Conservation (phyloP, 1,284 basidiomycete species). For the Pisolithus thermaeus region DNA sequence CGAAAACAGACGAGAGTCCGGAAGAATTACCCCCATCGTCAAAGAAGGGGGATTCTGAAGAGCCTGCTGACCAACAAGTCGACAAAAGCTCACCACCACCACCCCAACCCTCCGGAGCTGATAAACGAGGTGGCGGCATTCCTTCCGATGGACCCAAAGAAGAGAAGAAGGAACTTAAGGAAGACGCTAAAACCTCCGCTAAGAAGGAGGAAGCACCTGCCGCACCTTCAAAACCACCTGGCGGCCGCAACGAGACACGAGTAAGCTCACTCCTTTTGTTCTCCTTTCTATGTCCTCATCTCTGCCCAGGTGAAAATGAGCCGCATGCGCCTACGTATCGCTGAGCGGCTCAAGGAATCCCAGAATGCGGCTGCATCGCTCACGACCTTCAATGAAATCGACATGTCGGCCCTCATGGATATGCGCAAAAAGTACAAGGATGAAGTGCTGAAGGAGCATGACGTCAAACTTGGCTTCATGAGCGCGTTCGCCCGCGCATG, state of each 20-base stretch:
- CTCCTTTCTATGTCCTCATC: neutral
- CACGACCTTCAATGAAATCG: slow-evolving; percentile 99
- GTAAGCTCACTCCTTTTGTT: slow-evolving; percentile 34
- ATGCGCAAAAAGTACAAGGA: slow-evolving; percentile 98
- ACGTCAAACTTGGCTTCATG: slow-evolving; percentile 99
- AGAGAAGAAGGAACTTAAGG: slow-evolving; percentile 37
- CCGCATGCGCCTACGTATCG: slow-evolving; percentile 95
- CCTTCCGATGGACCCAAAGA: slow-evolving; percentile 21
- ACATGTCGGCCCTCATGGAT: slow-evolving; percentile 94
- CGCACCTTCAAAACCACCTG: slow-evolving; percentile 37
- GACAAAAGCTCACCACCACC: slow-evolving; percentile 41
- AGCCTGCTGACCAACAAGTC: slow-evolving; percentile 48
- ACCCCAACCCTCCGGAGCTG: slow-evolving; percentile 32
- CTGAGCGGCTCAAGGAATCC: slow-evolving; percentile 96
- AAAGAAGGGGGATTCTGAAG: slow-evolving; percentile 31
- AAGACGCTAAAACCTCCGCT: slow-evolving; percentile 30
- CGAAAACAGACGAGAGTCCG: slow-evolving; percentile 31
- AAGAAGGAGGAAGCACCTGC: slow-evolving; percentile 21
- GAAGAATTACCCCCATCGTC: slow-evolving; percentile 26
- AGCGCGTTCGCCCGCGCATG: slow-evolving; percentile 92
- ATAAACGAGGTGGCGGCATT: slow-evolving; percentile 28
- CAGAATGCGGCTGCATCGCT: slow-evolving; percentile 96
- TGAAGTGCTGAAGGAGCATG: slow-evolving; percentile 84
- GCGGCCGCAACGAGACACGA: slow-evolving; percentile 80
- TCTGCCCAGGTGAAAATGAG: slow-evolving; percentile 84